These are phyloP conservation scores for Coprinopsis marcescibilis DNA, from an alignment of 768 basidiomycete species.

Conservation along the genomic window DNA sequence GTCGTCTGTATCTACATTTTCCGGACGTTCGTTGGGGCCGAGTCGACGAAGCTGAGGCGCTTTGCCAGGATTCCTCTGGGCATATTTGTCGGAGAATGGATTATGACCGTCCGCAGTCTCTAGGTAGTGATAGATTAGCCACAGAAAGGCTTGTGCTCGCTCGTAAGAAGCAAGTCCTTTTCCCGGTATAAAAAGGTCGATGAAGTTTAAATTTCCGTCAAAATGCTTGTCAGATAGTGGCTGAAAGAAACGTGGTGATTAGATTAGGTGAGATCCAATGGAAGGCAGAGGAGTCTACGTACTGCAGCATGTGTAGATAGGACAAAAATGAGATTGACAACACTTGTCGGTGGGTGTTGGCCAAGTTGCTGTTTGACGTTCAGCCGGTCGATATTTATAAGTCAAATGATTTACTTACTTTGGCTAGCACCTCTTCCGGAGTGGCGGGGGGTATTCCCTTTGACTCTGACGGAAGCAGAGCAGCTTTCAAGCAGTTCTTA, in stretches of 20 bases:
- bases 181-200: conserved; percentile 77
- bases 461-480: conserved; percentile 64
- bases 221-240: conserved; percentile 66
- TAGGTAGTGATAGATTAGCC: conserved; percentile 79
- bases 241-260: conserved; percentile 25
- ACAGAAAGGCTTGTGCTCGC: conserved; percentile 76
- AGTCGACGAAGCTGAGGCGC: conserved; percentile 57
- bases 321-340: conserved; percentile 83
- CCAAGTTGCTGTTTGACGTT: conserved; percentile 51
- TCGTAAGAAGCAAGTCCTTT: conserved; percentile 64
- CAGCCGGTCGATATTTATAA: too few relatives aligned
- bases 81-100: conserved; percentile 69
- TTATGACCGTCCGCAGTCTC: conserved; percentile 61
- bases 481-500: conserved; percentile 85
- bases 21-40: conserved; percentile 52
- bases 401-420: conserved; percentile 42
- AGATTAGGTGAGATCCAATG: not conserved
- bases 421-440: conserved; percentile 67
- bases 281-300: conserved; percentile 21
- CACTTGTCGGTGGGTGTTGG: conserved; percentile 71
- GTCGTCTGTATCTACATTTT: conserved; percentile 75
- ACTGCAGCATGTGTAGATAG: conserved; percentile 75
- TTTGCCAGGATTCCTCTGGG: conserved; percentile 50
- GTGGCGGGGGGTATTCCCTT: conserved; percentile 63
- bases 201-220: conserved; percentile 65